phyloP scores from a whole-genome alignment of 176 grass and related monocot species.

The Aegilops bicornis region DNA sequence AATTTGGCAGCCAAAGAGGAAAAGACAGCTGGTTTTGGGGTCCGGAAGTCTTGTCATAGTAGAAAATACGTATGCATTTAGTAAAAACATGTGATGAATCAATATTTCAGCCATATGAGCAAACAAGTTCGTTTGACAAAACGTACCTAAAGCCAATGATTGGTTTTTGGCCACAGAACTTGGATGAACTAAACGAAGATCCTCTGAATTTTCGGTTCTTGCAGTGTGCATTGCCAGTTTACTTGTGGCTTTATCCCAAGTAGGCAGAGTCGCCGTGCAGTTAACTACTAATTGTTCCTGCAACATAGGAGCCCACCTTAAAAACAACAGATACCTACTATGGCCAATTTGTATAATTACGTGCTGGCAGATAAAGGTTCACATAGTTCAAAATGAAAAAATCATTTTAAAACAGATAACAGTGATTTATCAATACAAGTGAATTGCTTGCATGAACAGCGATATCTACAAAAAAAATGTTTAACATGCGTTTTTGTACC shows the following conservation, averaged over 20 bases:
- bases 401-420: background rate
- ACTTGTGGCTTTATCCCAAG: conserved; percentile 56
- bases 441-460: background rate
- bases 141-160: conserved; percentile 40
- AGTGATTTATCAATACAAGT: background rate
- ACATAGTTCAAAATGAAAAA: background rate
- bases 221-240: conserved; percentile 25
- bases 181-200: conserved; percentile 16
- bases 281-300: conserved; percentile 66
- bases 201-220: conserved; percentile 15
- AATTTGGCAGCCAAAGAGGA: conserved; percentile 15
- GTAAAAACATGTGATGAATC: background rate
- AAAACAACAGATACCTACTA: background rate
- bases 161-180: conserved; percentile 16
- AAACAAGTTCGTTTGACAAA: conserved; percentile 7
- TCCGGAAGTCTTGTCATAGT: conserved; percentile 46
- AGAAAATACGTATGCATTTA: conserved; percentile 17
- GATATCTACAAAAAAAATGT: background rate
- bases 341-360: background rate
- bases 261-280: conserved; percentile 27
- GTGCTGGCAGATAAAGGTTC: background rate
- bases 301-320: background rate
- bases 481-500: background rate
- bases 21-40: conserved; percentile 61
- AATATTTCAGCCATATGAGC: background rate